These are phyloP conservation scores for Lasiodiplodia citricola DNA, from an alignment of 2,329 filamentous ascomycete genomes.

Conservation along the genomic window DNA sequence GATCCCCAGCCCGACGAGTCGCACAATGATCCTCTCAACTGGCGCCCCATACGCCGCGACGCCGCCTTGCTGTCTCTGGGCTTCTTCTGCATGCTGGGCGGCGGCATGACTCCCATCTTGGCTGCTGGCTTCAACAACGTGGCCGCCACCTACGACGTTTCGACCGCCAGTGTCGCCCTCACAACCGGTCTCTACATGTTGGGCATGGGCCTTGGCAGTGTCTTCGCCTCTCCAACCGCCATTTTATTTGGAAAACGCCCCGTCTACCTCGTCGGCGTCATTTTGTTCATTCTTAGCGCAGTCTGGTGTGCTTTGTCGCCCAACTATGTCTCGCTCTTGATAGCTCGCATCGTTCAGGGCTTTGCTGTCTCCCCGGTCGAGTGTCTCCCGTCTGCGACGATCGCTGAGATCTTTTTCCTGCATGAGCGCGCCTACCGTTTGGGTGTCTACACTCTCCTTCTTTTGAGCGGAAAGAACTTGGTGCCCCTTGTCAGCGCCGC, in stretches of 20 bases:
- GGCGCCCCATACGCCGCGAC: slow-evolving; percentile 83
- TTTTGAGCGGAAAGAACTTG: slow-evolving; percentile 90
- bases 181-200: slow-evolving; percentile 95
- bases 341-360: slow-evolving; percentile 86
- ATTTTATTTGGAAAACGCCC: slow-evolving; percentile 91
- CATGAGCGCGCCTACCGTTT: slow-evolving; percentile 93
- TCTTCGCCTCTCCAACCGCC: slow-evolving; percentile 86
- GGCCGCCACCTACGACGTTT: slow-evolving; percentile 68
- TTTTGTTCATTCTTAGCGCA: slow-evolving; percentile 77
- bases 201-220: slow-evolving; percentile 83
- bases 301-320: slow-evolving; percentile 89
- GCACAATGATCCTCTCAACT: slow-evolving; percentile 89
- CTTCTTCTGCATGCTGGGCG: slow-evolving; percentile 91
- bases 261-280: slow-evolving; percentile 78
- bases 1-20: slow-evolving; percentile 93
- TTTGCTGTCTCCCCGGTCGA: slow-evolving; percentile 89
- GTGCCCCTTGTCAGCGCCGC: slow-evolving; percentile 85
- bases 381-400: slow-evolving; percentile 89
- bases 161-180: slow-evolving; percentile 75
- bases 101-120: slow-evolving; percentile 88
- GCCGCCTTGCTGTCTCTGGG: slow-evolving; percentile 79
- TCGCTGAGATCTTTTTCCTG: slow-evolving; percentile 95
- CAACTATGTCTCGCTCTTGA: slow-evolving; percentile 76
- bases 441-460: slow-evolving; percentile 87
- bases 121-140: slow-evolving; percentile 90